phyloP scores from a whole-genome alignment of 108 stramenopile species.

The Cafeteria roenbergensis region DNA sequence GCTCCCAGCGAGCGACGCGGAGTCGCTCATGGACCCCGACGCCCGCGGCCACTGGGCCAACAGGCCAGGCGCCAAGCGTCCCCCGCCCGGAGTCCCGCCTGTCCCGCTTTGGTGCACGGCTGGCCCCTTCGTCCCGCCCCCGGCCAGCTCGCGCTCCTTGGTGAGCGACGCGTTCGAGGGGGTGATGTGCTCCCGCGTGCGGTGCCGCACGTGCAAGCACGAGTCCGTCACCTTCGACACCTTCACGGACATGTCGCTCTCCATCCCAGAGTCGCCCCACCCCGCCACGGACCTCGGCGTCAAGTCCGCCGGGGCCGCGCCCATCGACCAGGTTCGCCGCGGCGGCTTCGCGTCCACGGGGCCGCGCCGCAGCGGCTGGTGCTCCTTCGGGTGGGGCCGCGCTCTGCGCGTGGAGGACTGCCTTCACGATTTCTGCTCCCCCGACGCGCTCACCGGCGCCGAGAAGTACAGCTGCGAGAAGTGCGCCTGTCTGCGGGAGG shows the following conservation, averaged over 20 bases:
- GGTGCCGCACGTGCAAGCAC: constrained; percentile 23
- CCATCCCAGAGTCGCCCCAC: constrained; percentile 10
- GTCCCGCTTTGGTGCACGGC: too few species aligned
- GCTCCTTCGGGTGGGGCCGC: not conserved
- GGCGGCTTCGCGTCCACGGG: not conserved
- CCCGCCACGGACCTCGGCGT: too few species aligned
- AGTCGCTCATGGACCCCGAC: too few species aligned
- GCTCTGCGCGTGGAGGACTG: constrained; percentile 9
- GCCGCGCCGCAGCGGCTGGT: not conserved
- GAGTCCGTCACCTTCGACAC: constrained; percentile 29
- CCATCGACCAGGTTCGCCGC: too few species aligned
- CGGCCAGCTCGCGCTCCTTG: constrained; percentile 23
- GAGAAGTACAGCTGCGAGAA: constrained; percentile 8
- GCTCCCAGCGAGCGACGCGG: too few species aligned
- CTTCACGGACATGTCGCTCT: constrained; percentile 30
- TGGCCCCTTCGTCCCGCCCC: too few species aligned
- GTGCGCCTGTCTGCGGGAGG: too few species aligned
- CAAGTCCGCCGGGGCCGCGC: too few species aligned
- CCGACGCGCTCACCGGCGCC: constrained; percentile 4
- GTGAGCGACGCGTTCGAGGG: constrained; percentile 30
- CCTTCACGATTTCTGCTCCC: not conserved
- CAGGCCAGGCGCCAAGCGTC: too few species aligned
- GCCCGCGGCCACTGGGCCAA: too few species aligned
- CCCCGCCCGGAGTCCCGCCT: too few species aligned
- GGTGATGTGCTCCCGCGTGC: constrained; percentile 23